Evolutionary conservation across 495 filamentous ascomycete genomes (phyloP), one percentile per base, ranked within the genome.

Genomic region (Amphirosellinia nigrospora): DNA sequence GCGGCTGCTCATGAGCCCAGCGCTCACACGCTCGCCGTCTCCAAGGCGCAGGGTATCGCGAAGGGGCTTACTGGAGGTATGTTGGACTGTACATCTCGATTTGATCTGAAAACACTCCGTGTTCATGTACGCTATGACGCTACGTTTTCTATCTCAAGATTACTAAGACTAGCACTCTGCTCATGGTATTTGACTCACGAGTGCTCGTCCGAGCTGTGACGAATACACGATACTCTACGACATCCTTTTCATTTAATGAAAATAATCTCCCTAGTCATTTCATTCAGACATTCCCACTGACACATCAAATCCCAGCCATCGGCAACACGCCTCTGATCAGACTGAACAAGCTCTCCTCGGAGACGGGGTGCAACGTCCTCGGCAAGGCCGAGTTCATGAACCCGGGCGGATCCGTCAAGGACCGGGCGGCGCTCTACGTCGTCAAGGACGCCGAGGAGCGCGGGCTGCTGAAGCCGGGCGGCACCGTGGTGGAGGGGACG

Each of bases 351-450:
- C 88, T 99, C 67, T 98, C 96, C 23, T 89, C 93, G 70, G 87
- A 97, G 74, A 98, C 96, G 21, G 95, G 95, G 58, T 98, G 96
- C 85, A 91, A 97, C 71, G 85, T 99, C 59, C 90, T 97, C 41
- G 96, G 96, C 71, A 99, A 99, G 80, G 96, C 96, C 68, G 96
- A 99, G 75, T 99, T 99, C 83, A 96, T 96, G 85, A 98, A 99
- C 85, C 96, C 96, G 13, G 96, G 96, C 71, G 96, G 96, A 36
- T 94, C 90, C 69, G 92, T 99, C 74, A 99, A 99, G 83, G 96
- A 99, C 86, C 92, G 96, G 66, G 96, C 96, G 2, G 96, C 96
- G 3, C 86, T 97, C 11, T 99, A 94, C 82, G 92, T 98, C 9
- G 91, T 99, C 70, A 89, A 93, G 70, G 92, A 97, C 83, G 96